These are phyloP conservation scores for Ceratobasidium theobromae DNA, from an alignment of 1,284 basidiomycete species.

Conservation along the genomic window DNA sequence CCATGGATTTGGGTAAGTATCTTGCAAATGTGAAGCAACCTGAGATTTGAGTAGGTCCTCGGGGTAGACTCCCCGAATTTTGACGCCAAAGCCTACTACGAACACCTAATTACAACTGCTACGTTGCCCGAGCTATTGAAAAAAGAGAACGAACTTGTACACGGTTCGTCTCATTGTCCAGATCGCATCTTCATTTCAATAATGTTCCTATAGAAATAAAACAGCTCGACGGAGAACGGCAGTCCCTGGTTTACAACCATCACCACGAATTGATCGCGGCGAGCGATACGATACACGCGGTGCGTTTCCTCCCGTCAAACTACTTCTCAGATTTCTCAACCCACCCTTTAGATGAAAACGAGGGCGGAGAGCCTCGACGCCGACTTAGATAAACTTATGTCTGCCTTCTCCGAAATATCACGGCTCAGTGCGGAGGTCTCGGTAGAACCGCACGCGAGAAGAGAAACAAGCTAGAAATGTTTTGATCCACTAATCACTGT, in stretches of 20 bases:
- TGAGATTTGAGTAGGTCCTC: constrained; percentile 12
- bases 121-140: constrained; percentile 70
- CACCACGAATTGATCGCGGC: constrained; percentile 92
- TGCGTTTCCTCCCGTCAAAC: no score
- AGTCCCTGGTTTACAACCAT: constrained; percentile 91
- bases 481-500: neutral
- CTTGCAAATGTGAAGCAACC: neutral
- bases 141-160: constrained; percentile 73
- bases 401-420: constrained; percentile 82
- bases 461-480: neutral
- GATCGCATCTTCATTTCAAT: constrained; percentile 8
- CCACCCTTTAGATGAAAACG: constrained; percentile 67
- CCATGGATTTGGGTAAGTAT: constrained; percentile 72
- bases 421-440: constrained; percentile 70
- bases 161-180: constrained; percentile 50
- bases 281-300: constrained; percentile 84
- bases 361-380: constrained; percentile 78
- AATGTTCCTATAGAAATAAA: constrained; percentile 64
- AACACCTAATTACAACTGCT: constrained; percentile 78
- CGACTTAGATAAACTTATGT: constrained; percentile 76
- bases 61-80: constrained; percentile 72
- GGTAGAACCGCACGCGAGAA: constrained; percentile 44
- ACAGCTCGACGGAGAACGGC: constrained; percentile 83
- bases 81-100: constrained; percentile 78
- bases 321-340: neutral